Evolutionary conservation across 139 green algal genomes (phyloP).

Genomic region (Chlamydomonas urium): DNA sequence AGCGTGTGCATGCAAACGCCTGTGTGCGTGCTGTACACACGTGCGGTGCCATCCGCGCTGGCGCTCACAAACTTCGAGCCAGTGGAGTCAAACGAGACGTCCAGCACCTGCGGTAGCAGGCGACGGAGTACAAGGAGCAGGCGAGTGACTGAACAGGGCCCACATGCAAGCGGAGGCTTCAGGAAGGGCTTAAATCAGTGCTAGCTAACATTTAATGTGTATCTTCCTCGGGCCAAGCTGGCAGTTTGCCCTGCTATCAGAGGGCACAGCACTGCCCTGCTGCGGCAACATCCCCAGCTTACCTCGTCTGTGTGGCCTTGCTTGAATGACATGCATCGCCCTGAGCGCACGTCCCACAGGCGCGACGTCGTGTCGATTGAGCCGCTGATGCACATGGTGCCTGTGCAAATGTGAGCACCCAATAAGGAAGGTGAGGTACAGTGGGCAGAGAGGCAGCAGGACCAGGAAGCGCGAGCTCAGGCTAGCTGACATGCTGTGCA

Average conservation of each 20-base stretch:
- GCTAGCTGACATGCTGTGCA: too few species aligned
- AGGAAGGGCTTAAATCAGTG: not conserved
- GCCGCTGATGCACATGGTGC: conserved; percentile 48
- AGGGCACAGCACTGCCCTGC: too few species aligned
- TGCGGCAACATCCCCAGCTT: too few species aligned
- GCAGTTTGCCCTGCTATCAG: too few species aligned
- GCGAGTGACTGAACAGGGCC: too few species aligned
- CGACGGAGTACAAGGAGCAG: too few species aligned
- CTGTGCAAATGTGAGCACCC: conserved; percentile 12
- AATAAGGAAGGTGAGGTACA: not conserved
- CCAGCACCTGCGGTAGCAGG: conserved; percentile 55
- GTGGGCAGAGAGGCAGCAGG: too few species aligned
- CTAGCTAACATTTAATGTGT: too few species aligned
- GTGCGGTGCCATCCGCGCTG: conserved; percentile 61
- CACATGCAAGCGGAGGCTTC: too few species aligned
- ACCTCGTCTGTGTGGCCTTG: conserved; percentile 68
- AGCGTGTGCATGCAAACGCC: conserved; percentile 50
- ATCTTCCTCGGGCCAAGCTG: too few species aligned
- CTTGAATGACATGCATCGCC: conserved; percentile 56
- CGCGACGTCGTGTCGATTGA: conserved; percentile 60
- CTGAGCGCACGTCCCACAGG: conserved; percentile 63
- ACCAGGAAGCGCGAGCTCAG: too few species aligned
- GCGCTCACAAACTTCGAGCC: conserved; percentile 59
- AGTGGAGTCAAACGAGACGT: conserved; percentile 61
- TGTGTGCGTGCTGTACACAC: conserved; percentile 44